These are phyloP conservation scores for Knufia fluminis DNA, from an alignment of 2,329 filamentous ascomycete species.

Conservation along the genomic window DNA sequence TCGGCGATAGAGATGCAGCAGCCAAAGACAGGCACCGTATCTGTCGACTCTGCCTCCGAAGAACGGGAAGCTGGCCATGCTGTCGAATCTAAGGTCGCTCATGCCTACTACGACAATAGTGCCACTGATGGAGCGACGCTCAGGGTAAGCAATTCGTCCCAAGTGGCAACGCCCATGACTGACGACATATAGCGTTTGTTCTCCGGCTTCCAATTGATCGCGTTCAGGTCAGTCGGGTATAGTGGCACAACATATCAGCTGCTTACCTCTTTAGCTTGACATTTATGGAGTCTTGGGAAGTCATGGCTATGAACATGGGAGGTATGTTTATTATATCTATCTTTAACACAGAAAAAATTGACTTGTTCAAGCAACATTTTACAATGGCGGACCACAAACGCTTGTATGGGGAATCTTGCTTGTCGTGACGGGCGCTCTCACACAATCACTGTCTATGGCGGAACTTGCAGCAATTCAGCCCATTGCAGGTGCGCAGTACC, in stretches of 20 bases:
- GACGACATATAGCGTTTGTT: no score
- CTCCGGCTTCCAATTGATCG: neutral
- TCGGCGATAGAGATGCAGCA: neutral
- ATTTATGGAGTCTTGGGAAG: conserved; percentile 25
- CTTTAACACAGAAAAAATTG: conserved; percentile 1
- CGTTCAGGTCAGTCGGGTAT: neutral
- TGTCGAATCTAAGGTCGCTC: no score
- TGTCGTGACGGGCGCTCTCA: conserved; percentile 24
- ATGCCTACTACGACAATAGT: no score
- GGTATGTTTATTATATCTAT: conserved; percentile 13
- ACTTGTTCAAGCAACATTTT: conserved; percentile 18
- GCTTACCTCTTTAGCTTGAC: conserved; percentile 25
- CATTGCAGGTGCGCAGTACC: conserved; percentile 28
- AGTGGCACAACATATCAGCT: conserved; percentile 22
- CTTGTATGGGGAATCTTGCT: conserved; percentile 27
- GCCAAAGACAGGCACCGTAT: no score
- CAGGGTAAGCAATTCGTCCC: no score
- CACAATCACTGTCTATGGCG: conserved; percentile 28
- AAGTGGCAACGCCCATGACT: no score
- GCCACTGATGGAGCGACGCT: no score
- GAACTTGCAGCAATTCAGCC: conserved; percentile 34
- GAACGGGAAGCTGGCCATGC: neutral
- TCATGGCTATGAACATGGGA: no score
- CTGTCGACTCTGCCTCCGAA: neutral
- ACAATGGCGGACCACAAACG: conserved; percentile 29